phyloP scores from a whole-genome alignment of 805 yeast genomes.

The Saturnispora serradocipensis region DNA sequence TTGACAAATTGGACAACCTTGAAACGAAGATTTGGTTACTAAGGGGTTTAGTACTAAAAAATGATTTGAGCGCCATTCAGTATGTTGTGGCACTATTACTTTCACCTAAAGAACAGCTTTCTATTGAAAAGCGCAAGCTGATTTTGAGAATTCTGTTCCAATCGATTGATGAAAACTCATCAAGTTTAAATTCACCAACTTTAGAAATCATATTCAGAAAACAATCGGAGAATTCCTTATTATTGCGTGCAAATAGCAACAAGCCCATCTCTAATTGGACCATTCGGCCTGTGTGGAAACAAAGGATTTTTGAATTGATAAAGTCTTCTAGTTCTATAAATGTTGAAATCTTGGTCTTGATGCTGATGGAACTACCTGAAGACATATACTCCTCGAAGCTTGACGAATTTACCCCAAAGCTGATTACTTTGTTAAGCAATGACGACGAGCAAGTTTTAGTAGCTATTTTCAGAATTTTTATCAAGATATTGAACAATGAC shows the following conservation, averaged over 20 bases:
- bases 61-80: constrained; percentile 7
- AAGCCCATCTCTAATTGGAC: constrained; percentile 40
- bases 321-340: constrained; percentile 24
- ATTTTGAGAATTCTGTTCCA: constrained; percentile 9
- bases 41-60: constrained; percentile 11
- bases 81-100: constrained; percentile 4
- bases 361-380: constrained; percentile 35
- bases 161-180: constrained; percentile 5
- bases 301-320: constrained; percentile 56
- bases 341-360: constrained; percentile 32
- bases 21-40: constrained; percentile 12
- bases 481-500: constrained; percentile 5
- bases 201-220: neutral
- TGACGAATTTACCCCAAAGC: constrained; percentile 5
- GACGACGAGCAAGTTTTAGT: constrained; percentile 6
- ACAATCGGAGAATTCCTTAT: neutral
- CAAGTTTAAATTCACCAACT: neutral
- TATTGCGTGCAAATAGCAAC: constrained; percentile 6
- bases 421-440: constrained; percentile 6
- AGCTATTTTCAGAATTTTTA: constrained; percentile 7
- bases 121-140: constrained; percentile 3
- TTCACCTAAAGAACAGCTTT: neutral
- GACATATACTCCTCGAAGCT: constrained; percentile 10
- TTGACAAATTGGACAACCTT: neutral
- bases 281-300: constrained; percentile 67